phyloP scores from a whole-genome alignment of 768 basidiomycete genomes.

The Pleurotus cornucopiae region DNA sequence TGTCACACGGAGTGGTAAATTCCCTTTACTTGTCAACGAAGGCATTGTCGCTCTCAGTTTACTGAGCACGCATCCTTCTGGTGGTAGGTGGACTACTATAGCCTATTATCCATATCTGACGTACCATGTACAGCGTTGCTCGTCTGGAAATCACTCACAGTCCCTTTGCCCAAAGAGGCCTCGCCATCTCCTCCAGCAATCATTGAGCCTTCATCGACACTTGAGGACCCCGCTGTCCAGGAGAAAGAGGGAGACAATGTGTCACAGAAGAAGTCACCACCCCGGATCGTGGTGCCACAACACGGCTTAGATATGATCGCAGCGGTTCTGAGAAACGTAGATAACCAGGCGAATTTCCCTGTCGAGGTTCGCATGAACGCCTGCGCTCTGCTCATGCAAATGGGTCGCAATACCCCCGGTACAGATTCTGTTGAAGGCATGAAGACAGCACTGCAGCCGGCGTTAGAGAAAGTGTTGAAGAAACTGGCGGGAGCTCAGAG shows the following conservation, averaged over 20 bases:
- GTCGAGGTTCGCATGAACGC: constrained; percentile 74
- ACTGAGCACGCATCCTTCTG: constrained; percentile 59
- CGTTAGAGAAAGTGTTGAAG: constrained; percentile 47
- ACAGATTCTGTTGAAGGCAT: constrained; percentile 40
- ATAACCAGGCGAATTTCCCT: constrained; percentile 56
- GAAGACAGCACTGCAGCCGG: constrained; percentile 45
- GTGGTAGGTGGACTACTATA: constrained; percentile 43
- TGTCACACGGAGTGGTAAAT: constrained; percentile 71
- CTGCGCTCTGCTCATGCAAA: constrained; percentile 66
- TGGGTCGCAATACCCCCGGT: constrained; percentile 49
- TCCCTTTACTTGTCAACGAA: constrained; percentile 86
- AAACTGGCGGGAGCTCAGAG: constrained; percentile 25
- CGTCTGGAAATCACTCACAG: constrained; percentile 57
- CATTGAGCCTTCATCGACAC: no score
- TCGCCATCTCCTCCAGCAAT: constrained; percentile 14
- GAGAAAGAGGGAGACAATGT: constrained; percentile 7
- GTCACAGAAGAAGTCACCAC: constrained; percentile 40
- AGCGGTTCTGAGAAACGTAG: constrained; percentile 46
- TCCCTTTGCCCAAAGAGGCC: constrained; percentile 41
- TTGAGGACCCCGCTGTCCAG: no score
- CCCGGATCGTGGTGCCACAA: constrained; percentile 44
- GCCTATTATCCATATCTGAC: constrained; percentile 6
- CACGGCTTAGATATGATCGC: constrained; percentile 68
- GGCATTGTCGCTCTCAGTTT: constrained; percentile 80
- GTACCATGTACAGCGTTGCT: constrained; percentile 41